Base-by-base conservation (phyloP, 179 eudicot genomes). In the Corrigiola litoralis region DNA sequence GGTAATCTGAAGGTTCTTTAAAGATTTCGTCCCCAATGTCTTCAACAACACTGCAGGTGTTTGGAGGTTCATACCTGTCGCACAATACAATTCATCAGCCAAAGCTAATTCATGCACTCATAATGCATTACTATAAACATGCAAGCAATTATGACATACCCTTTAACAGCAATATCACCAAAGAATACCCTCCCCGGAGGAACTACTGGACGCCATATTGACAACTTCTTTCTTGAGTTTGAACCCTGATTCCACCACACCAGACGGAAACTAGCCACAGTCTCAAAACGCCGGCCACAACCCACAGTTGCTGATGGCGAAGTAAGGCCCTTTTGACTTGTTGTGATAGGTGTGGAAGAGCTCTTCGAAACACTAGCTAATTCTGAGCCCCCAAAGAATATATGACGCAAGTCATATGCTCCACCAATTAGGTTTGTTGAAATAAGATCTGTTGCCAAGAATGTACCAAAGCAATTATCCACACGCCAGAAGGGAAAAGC, bases 161-260 rank as follows among this genome's bases (percentile, higher is more conserved):
- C 99, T 74, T 79, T 77, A 27, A 87, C 92, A 49, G 97, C 96
- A 75, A 91, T 75, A 84, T 95, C 99, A 48, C 99, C 99, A 49
- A 95, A 88, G 78, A 80, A 95, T 17, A 88, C 84, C 99, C 91
- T 91, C 71, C 90, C 95, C 16, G 70, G 81, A 56, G 95, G 83
- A 46, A 87, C 84, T 58, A 82, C 71, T n/a, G 97, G 99, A 49
- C 99, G 90, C 99, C 99, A 95, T 63, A 95, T 81, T 36, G 99
- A 95, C 55, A 88, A 47, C 75, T 81, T 81, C 75, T 95, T 95
- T 73, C 90, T 80, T 25, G 95, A 83, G 61, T 64, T 79, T 58
- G 89, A 86, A 66, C 85, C 87, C 75, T 95, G 96, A 79, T 88
- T 95, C 92, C 96, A 88, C 99, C 99, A 95, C 31, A 95, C 84